Percentiles rank a stretch among this genome's conserved stretches.
These are phyloP conservation scores for Candida railenensis DNA, from an alignment of 805 yeast genomes.

Conservation along the genomic window DNA sequence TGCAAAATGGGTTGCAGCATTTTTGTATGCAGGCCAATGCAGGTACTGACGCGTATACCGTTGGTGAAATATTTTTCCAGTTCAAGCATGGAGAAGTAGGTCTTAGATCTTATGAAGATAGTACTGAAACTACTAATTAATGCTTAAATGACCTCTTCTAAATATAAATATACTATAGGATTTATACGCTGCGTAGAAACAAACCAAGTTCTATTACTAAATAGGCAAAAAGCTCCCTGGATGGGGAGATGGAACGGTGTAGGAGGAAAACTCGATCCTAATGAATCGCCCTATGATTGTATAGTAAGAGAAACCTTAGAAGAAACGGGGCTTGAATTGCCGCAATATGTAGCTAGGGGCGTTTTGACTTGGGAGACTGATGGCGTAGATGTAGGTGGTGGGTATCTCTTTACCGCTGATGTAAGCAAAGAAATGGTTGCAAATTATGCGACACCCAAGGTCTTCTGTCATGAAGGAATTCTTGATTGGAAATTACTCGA, in stretches of 20 bases:
- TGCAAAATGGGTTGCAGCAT: background rate
- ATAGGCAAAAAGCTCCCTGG: conserved; percentile 44
- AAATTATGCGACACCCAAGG: conserved; percentile 26
- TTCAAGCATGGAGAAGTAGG: no score
- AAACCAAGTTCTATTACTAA: conserved; percentile 32
- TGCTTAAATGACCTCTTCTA: conserved; percentile 3
- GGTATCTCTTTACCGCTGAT: conserved; percentile 39
- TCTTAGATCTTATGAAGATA: no score
- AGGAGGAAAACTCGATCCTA: conserved; percentile 39
- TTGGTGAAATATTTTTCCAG: no score
- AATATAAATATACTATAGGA: conserved; percentile 23
- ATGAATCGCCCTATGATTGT: conserved; percentile 37
- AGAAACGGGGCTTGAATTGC: conserved; percentile 37
- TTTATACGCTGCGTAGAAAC: conserved; percentile 28
- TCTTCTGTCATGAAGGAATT: conserved; percentile 37
- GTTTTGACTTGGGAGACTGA: conserved; percentile 32
- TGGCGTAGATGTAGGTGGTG: conserved; percentile 30
- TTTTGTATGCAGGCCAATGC: conserved; percentile 2
- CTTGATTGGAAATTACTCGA: conserved; percentile 40
- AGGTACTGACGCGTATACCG: conserved; percentile 3
- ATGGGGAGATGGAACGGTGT: conserved; percentile 51
- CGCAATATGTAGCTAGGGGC: conserved; percentile 31
- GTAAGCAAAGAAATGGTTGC: conserved; percentile 22
- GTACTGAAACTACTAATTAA: no score
- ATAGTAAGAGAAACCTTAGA: conserved; percentile 41